phyloP scores from a whole-genome alignment of 73 alveolate genomes.

The Paraurostyla sp. region DNA sequence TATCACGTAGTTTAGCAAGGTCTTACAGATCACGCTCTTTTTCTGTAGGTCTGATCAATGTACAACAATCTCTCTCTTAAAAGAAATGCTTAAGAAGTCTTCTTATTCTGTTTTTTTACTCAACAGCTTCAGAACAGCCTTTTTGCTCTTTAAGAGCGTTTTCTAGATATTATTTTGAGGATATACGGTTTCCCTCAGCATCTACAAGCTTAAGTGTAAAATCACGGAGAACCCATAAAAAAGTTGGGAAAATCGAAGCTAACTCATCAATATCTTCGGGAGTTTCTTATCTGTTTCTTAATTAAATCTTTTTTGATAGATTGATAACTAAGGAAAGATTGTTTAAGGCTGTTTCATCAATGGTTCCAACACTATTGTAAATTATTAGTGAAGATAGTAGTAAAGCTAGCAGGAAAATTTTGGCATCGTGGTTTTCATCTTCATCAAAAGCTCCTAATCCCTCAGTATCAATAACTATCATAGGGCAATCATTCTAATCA shows the following conservation, averaged over 20 bases:
- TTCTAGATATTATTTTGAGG: conserved; percentile 95
- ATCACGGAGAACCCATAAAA: conserved; percentile 92
- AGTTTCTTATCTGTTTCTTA: conserved; percentile 75
- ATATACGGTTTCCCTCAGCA: conserved; percentile 83
- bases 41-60: conserved; percentile 95
- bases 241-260: conserved; percentile 89
- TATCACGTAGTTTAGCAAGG: conserved; percentile 67
- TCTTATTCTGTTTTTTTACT: conserved; percentile 91
- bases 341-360: conserved; percentile 92
- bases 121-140: conserved; percentile 87
- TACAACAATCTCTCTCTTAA: conserved; percentile 96
- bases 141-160: conserved; percentile 82
- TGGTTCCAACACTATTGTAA: conserved; percentile 92
- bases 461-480: conserved; percentile 89
- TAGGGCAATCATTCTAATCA: conserved; percentile 84
- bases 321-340: conserved; percentile 88
- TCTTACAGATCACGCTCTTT: conserved; percentile 92
- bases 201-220: conserved; percentile 85
- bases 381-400: conserved; percentile 84
- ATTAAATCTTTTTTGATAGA: conserved; percentile 85
- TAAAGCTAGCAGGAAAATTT: conserved; percentile 91
- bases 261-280: conserved; percentile 91
- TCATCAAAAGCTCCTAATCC: conserved; percentile 96
- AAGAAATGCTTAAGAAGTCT: conserved; percentile 89
- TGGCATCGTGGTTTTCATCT: conserved; percentile 95